These are phyloP conservation scores for Euryodendron excelsum DNA, from an alignment of 148 eudicot genomes.

Conservation along the genomic window DNA sequence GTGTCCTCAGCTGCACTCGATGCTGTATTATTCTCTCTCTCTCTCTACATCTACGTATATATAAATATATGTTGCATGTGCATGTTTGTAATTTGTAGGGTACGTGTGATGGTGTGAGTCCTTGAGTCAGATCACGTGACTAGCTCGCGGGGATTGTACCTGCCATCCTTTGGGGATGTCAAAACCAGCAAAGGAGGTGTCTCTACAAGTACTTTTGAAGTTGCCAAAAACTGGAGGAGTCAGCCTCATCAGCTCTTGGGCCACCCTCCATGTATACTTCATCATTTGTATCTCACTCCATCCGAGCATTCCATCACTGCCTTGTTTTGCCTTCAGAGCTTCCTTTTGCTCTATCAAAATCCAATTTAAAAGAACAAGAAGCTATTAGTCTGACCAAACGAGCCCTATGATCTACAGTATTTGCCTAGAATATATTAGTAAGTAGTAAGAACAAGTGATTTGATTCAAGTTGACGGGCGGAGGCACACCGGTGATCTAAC, in stretches of 20 bases:
- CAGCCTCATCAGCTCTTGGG: slow-evolving; percentile 19
- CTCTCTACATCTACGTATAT: no score
- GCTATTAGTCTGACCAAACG: neutral
- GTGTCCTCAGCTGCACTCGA: no score
- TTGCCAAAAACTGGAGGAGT: slow-evolving; percentile 9
- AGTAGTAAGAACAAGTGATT: no score
- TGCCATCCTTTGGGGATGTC: slow-evolving; percentile 20
- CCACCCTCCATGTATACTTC: slow-evolving; percentile 25
- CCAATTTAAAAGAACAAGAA: neutral
- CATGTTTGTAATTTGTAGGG: no score
- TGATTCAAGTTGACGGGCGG: no score
- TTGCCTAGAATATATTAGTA: no score
- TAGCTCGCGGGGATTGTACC: neutral
- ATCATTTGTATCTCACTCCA: slow-evolving; percentile 16
- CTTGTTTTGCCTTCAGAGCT: neutral
- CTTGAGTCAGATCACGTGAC: no score
- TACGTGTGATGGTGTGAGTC: no score
- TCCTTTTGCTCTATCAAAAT: neutral
- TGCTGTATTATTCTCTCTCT: no score
- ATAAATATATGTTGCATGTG: no score
- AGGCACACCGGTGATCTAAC: no score
- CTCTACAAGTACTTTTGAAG: slow-evolving; percentile 5
- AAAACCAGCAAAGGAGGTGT: slow-evolving; percentile 16
- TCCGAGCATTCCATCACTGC: neutral
- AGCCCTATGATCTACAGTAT: no score